phyloP scores from a whole-genome alignment of 2,329 filamentous ascomycete species.

The Colletotrichum sp. region DNA sequence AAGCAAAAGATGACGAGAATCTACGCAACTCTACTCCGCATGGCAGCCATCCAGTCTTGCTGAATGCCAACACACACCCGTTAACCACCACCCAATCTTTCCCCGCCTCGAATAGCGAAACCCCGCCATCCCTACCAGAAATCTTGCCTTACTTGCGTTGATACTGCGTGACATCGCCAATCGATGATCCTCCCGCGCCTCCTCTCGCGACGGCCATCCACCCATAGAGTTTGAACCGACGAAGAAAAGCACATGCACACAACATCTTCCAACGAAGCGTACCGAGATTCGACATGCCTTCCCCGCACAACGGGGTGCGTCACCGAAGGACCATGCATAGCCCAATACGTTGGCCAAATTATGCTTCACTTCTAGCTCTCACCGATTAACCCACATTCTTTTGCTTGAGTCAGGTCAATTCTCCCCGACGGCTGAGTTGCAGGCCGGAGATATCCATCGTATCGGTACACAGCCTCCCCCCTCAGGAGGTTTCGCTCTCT shows the following conservation, averaged over 20 bases:
- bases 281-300: conserved; percentile 2
- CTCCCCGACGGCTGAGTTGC: background rate
- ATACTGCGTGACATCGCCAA: background rate
- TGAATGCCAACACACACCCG: background rate
- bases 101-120: background rate
- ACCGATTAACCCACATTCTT: background rate
- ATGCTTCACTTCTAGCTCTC: background rate
- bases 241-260: conserved; percentile 4
- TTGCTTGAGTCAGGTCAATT: background rate
- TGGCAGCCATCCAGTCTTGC: background rate
- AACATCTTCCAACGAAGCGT: background rate
- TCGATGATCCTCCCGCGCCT: background rate
- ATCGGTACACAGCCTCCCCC: background rate
- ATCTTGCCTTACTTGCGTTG: background rate
- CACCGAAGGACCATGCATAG: background rate
- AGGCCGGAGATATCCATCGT: background rate
- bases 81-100: background rate
- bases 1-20: background rate
- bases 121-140: background rate
- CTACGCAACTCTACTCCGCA: background rate
- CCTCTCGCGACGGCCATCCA: background rate
- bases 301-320: background rate
- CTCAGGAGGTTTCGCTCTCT: background rate
- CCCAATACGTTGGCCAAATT: background rate
- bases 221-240: background rate